Evolutionary conservation across 176 grass and related monocot species (phyloP), one percentile per base, ranked within the genome.

Genomic region (Eleusine indica): DNA sequence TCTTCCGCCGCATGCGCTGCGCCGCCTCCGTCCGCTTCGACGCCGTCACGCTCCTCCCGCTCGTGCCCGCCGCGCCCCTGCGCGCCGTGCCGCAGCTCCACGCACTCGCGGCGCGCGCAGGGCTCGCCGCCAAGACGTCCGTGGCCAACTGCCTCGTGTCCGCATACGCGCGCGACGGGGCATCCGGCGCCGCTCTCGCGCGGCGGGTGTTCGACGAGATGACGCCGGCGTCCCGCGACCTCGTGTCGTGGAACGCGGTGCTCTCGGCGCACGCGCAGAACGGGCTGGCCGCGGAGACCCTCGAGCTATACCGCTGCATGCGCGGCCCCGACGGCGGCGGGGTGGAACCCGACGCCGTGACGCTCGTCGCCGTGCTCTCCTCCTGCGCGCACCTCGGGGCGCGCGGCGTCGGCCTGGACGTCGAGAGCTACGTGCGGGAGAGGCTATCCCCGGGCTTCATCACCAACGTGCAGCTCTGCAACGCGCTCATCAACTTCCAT

Each of bases 231-330:
- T 73, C 73, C 66, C 74, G 80, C 39, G 90, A 94, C 70, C 70
- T 94, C 38, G 70, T 94, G 52, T 90, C 90, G 4, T 92, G 90
- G 93, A 94, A 94, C 42, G 87, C 90, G 52, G 84, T 94, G 37
- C 64, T 92, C 37, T 94, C 90, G 1, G 83, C 84, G 5, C 90
- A 92, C 60, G 75, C 87, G 1, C 93, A 94, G 82, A 91, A 94
- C 52, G 82, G 90, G 25, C 85, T 94, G 7, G 93, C 82, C 0
- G 78, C 75, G 35, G 78, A 83, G 16, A 71, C 90, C 42, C 79
- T 94, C 58, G 85, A 87, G 6, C 79, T 92, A 57, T 94, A 90
- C 76, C 37, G 38, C 57, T 53, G 60, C 30, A 94, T 94, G 93
- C 38, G 80, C 41, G 63, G 47, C 68, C 83, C n/a, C 1, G 79